Conservation (phyloP, 306 rosid genomes). For the Abrus pulchellus region DNA sequence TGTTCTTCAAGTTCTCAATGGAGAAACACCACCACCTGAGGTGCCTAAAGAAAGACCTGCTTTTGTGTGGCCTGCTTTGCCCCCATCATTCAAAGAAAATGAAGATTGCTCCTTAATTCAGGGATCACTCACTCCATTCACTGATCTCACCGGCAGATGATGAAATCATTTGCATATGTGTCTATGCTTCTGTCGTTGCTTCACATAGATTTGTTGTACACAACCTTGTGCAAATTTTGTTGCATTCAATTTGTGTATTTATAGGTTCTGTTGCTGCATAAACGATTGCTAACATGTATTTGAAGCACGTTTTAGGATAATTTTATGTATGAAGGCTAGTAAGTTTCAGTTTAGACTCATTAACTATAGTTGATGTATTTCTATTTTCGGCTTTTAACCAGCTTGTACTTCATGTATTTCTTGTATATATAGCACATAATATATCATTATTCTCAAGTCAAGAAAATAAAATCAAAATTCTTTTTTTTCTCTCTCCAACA, state of each 20-base stretch:
- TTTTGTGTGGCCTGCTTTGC: slow-evolving; percentile 80
- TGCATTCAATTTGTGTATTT: background rate
- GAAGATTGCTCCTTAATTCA: slow-evolving; percentile 27
- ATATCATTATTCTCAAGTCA: too few relatives aligned
- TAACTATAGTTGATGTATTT: too few relatives aligned
- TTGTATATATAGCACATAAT: too few relatives aligned
- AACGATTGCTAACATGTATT: background rate
- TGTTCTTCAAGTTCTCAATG: slow-evolving; percentile 67
- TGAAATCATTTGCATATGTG: background rate
- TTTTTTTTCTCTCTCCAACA: too few relatives aligned
- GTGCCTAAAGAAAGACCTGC: slow-evolving; percentile 68
- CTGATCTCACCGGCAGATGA: slow-evolving; percentile 63
- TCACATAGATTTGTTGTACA: slow-evolving; percentile 2
- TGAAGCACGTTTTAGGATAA: background rate
- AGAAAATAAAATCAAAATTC: too few relatives aligned
- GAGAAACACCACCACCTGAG: slow-evolving; percentile 62
- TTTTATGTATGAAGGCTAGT: background rate
- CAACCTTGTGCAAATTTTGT: background rate
- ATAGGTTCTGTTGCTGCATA: background rate
- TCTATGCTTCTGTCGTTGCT: background rate
- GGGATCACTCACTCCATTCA: slow-evolving; percentile 46
- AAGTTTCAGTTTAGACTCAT: too few relatives aligned
- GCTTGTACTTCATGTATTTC: too few relatives aligned
- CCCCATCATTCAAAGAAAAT: slow-evolving; percentile 58
- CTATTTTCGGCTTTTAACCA: too few relatives aligned